Evolutionary conservation across 805 yeast species (phyloP), one percentile per base, ranked within the genome.

Genomic region (Saturnispora serradocipensis): DNA sequence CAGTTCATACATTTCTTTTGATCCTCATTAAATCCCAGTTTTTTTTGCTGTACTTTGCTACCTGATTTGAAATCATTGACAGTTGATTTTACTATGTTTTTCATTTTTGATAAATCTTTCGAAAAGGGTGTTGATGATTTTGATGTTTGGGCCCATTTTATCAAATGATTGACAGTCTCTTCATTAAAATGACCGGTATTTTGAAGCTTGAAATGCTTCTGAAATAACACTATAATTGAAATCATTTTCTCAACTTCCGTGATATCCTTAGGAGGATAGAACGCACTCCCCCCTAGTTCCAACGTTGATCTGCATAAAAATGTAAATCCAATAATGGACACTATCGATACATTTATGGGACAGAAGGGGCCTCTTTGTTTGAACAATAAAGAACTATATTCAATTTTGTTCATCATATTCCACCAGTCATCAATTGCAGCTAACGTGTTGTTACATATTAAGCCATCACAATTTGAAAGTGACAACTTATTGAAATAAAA

Each of bases 371-470:
- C 63, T 39, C 50, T 57, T 15, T 51, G 56, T 54, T 30, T 67
- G 27, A 66, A 39, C 6, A 59, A 32, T 3, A 53, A 50, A 11
- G 58, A 40, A 22, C 64, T 54, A 13, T 49, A 25, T 51, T 60
- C 69, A 56, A 84, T 76, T 6, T 54, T 56, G 0, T 39, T 25
- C 2, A 64, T 51, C 35, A 78, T 63, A 36, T 72, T 73, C 97
- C 98, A 91, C 97, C 98, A 91, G 44, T 74, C 72, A 2, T 65
- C 60, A 24, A 88, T 75, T 0, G 95, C 95, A 22, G 68, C 73
- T 54, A 83, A 84, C 0, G 99, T 91, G 52, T 76, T 74, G 52
- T 80, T 78, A 64, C 98, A 91, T 2, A 89, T 68, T 15, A 91
- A 69, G 0, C 99, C 98, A 67, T 93, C 97, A 52, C 87, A 86